These are phyloP conservation scores for Cryphonectria parasitica DNA, from an alignment of 2,329 filamentous ascomycete species.

Conservation along the genomic window DNA sequence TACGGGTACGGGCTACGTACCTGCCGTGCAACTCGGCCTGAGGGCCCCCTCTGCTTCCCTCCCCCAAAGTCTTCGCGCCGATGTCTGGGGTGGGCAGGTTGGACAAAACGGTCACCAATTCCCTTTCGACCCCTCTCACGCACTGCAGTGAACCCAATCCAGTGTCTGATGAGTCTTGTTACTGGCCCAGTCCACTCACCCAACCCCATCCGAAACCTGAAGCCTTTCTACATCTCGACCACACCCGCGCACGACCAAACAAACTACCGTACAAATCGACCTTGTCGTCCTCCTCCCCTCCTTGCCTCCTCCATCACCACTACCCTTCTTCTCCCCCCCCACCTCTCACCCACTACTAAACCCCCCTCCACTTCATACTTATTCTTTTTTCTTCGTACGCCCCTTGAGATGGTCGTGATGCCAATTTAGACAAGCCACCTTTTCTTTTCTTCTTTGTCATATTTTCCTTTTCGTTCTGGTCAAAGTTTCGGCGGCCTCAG, in stretches of 20 bases:
- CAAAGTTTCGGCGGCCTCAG: constrained; percentile 20
- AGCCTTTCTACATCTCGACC: constrained; percentile 2
- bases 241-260: constrained; percentile 4
- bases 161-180: background rate
- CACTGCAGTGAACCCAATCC: background rate
- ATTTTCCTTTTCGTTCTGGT: background rate
- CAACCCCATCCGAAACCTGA: constrained; percentile 5
- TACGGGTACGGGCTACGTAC: constrained; percentile 1
- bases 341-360: background rate
- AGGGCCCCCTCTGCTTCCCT: background rate
- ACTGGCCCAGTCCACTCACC: constrained; percentile 8
- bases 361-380: constrained; percentile 1
- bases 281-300: background rate
- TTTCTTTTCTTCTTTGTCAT: constrained; percentile 9
- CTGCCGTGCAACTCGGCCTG: constrained; percentile 13
- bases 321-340: background rate
- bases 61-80: background rate
- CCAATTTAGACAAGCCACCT: constrained; percentile 8
- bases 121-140: constrained; percentile 10
- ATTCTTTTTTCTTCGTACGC: constrained; percentile 6
- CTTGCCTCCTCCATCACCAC: background rate
- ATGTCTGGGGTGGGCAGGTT: constrained; percentile 9
- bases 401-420: constrained; percentile 3
- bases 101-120: constrained; percentile 18
- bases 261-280: background rate